Evolutionary conservation across 2,329 filamentous ascomycete species (phyloP).

Genomic region (Ascochyta lentis): DNA sequence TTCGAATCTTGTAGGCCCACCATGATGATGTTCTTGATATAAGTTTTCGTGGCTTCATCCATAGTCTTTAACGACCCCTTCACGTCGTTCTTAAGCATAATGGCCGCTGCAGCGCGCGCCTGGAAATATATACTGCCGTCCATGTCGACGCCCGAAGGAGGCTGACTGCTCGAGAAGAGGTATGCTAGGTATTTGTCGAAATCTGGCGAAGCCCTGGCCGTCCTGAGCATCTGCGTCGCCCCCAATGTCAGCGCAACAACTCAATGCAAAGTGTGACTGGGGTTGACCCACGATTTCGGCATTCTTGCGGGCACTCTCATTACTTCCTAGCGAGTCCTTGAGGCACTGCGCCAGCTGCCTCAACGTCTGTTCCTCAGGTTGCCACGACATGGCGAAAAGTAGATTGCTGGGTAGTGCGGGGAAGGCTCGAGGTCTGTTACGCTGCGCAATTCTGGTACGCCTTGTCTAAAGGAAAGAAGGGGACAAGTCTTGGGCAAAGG

Average conservation of each 20-base stretch:
- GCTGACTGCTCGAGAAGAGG: conserved; percentile 76
- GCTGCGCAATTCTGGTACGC: neutral
- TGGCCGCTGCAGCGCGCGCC: conserved; percentile 83
- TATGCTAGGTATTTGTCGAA: conserved; percentile 97
- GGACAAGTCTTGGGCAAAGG: conserved; percentile 5
- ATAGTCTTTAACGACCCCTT: conserved; percentile 77
- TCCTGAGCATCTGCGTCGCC: conserved; percentile 78
- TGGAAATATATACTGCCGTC: conserved; percentile 70
- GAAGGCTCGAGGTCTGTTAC: conserved; percentile 14
- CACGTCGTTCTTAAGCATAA: conserved; percentile 97
- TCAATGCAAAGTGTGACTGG: conserved; percentile 9
- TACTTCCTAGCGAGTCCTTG: conserved; percentile 88
- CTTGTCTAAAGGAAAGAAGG: neutral
- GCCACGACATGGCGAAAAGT: conserved; percentile 77
- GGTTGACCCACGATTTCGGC: conserved; percentile 76
- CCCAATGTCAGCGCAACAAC: conserved; percentile 33
- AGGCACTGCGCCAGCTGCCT: conserved; percentile 87
- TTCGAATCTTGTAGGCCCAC: conserved; percentile 81
- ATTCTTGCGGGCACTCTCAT: conserved; percentile 82
- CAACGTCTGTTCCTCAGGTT: conserved; percentile 85
- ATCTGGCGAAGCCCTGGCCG: conserved; percentile 87
- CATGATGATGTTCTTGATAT: conserved; percentile 81
- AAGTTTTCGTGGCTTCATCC: conserved; percentile 72
- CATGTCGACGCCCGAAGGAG: conserved; percentile 66
- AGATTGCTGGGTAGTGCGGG: conserved; percentile 24